phyloP scores from a whole-genome alignment of 2,329 filamentous ascomycete genomes.

The Aspergillus ustus region DNA sequence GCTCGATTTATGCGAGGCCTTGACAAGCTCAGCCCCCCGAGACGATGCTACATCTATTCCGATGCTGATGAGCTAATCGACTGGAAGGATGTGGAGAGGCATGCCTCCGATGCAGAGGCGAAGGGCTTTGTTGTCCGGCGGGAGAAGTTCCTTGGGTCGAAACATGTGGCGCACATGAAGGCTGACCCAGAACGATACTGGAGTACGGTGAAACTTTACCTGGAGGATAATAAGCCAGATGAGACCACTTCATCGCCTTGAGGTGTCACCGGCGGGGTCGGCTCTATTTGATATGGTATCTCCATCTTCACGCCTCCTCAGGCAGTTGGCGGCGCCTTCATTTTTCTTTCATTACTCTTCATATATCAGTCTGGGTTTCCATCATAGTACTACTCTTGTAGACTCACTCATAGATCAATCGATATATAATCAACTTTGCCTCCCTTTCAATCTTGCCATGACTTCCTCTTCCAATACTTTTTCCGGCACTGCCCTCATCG shows the following conservation, averaged over 20 bases:
- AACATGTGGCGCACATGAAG: slow-evolving; percentile 48
- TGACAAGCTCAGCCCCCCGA: slow-evolving; percentile 13
- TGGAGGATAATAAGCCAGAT: slow-evolving; percentile 18
- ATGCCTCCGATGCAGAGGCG: slow-evolving; percentile 38
- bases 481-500: slow-evolving; percentile 14
- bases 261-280: not conserved
- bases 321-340: not conserved
- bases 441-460: slow-evolving; percentile 18
- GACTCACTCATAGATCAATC: too few relatives aligned
- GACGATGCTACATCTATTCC: slow-evolving; percentile 47
- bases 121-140: slow-evolving; percentile 39
- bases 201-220: slow-evolving; percentile 36
- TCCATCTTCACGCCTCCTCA: not conserved
- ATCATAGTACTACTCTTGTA: too few relatives aligned
- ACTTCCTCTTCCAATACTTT: slow-evolving; percentile 19
- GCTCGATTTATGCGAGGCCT: slow-evolving; percentile 23
- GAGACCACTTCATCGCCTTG: not conserved
- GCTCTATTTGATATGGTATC: not conserved
- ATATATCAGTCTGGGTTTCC: too few relatives aligned
- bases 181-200: slow-evolving; percentile 45
- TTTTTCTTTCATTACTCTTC: not conserved
- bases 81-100: slow-evolving; percentile 42
- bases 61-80: slow-evolving; percentile 44
- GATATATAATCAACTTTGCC: not conserved
- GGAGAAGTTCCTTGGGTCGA: slow-evolving; percentile 42